Percentiles rank a stretch among this genome's conserved stretches.
These are phyloP conservation scores for Boletus subcaerulescens DNA, from an alignment of 768 basidiomycete genomes.

Conservation along the genomic window DNA sequence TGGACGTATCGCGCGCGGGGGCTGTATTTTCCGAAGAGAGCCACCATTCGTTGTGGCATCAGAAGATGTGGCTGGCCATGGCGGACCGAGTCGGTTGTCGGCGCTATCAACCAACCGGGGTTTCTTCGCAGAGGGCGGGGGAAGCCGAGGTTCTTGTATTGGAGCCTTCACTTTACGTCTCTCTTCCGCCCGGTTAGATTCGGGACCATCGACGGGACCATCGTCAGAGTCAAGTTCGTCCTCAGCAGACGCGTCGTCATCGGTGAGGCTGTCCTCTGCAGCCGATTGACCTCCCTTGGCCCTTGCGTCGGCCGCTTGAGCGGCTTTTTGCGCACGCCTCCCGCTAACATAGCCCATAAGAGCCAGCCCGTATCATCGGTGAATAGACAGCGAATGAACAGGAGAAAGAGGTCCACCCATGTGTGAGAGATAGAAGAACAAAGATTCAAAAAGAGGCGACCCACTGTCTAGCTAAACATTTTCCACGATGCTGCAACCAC, in stretches of 20 bases:
- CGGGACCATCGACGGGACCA: slow-evolving; percentile 21
- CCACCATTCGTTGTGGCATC: slow-evolving; percentile 10
- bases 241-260: slow-evolving; percentile 32
- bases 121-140: slow-evolving; percentile 25
- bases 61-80: slow-evolving; percentile 21
- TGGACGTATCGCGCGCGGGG: slow-evolving; percentile 26
- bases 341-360: slow-evolving; percentile 38
- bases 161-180: slow-evolving; percentile 25
- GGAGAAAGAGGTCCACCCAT: slow-evolving; percentile 1
- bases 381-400: background rate
- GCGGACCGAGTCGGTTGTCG: slow-evolving; percentile 19
- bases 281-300: slow-evolving; percentile 30
- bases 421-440: slow-evolving; percentile 7
- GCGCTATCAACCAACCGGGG: slow-evolving; percentile 13
- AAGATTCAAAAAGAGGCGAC: slow-evolving; percentile 26
- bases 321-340: slow-evolving; percentile 53
- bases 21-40: slow-evolving; percentile 21
- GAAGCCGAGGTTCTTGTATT: slow-evolving; percentile 16
- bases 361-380: background rate
- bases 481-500: slow-evolving; percentile 75
- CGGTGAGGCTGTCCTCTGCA: slow-evolving; percentile 28
- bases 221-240: slow-evolving; percentile 40
- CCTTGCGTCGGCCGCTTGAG: slow-evolving; percentile 48
- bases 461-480: slow-evolving; percentile 71
- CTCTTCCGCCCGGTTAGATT: slow-evolving; percentile 19